phyloP scores from a whole-genome alignment of 768 basidiomycete species.

The Tricholomella constricta region DNA sequence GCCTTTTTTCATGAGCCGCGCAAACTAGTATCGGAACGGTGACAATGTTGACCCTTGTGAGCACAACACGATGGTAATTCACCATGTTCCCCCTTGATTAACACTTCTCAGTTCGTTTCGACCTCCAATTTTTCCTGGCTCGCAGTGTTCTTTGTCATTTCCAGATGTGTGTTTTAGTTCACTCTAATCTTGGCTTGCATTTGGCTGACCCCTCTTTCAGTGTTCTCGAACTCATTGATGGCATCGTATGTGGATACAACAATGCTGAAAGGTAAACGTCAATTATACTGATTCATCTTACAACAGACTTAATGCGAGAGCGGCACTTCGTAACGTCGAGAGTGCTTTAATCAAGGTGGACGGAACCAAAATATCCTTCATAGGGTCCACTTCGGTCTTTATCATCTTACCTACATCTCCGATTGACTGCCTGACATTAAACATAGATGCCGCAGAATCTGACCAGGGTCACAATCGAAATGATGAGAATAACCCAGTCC shows the following conservation, averaged over 20 bases:
- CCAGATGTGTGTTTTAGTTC: conserved; percentile 5
- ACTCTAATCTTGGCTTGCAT: not conserved
- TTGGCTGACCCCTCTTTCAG: not conserved
- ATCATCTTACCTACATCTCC: no score
- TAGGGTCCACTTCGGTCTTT: not conserved
- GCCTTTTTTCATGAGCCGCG: not conserved
- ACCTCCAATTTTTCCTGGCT: conserved; percentile 10
- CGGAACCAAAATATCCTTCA: no score
- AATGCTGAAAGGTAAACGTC: no score
- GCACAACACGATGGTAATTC: not conserved
- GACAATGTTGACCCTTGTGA: conserved; percentile 11
- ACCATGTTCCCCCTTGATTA: not conserved
- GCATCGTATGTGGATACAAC: conserved; percentile 9
- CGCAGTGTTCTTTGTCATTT: conserved; percentile 14
- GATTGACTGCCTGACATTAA: not conserved
- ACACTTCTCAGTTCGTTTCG: conserved; percentile 1
- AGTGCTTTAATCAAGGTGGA: not conserved
- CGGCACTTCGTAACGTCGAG: not conserved
- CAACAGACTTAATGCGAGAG: conserved; percentile 10
- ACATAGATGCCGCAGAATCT: not conserved
- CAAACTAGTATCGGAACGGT: conserved; percentile 4
- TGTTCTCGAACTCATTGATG: conserved; percentile 16
- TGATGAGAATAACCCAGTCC: not conserved
- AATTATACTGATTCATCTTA: no score
- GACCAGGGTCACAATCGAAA: not conserved